phyloP scores from a whole-genome alignment of 495 filamentous ascomycete genomes.

The Tetracladium marchalianum region DNA sequence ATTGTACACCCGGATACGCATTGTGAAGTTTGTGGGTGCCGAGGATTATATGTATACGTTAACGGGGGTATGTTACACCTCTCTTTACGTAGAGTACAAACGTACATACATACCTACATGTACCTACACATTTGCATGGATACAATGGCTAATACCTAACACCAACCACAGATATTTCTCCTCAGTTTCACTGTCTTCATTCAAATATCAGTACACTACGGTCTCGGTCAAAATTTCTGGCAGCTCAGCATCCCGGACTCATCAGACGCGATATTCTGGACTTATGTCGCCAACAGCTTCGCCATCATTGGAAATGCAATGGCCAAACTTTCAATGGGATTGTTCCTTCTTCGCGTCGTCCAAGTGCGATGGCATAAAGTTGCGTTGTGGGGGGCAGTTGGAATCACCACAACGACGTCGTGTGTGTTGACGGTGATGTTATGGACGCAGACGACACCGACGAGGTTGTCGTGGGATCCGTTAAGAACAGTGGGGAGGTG shows the following conservation, averaged over 20 bases:
- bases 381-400: background rate
- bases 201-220: background rate
- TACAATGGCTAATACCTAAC: constrained; percentile 11
- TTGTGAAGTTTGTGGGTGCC: constrained; percentile 7
- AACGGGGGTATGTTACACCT: constrained; percentile 11
- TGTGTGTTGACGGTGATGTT: background rate
- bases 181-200: background rate
- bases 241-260: too few relatives aligned
- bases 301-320: background rate
- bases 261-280: background rate
- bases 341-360: background rate
- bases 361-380: background rate
- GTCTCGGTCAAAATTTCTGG: background rate
- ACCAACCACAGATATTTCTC: constrained; percentile 3
- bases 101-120: constrained; percentile 1
- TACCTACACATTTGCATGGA: constrained; percentile 6
- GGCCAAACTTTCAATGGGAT: background rate
- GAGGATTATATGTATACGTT: constrained; percentile 15
- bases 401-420: background rate
- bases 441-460: background rate
- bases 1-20: constrained; percentile 9
- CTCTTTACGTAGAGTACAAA: too few relatives aligned
- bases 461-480: too few relatives aligned
- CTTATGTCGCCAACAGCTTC: background rate
- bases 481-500: background rate